Evolutionary conservation across 176 grass and related monocot genomes (phyloP), one percentile per base, ranked within the genome.

Genomic region (Eremochloa ophiuroides): DNA sequence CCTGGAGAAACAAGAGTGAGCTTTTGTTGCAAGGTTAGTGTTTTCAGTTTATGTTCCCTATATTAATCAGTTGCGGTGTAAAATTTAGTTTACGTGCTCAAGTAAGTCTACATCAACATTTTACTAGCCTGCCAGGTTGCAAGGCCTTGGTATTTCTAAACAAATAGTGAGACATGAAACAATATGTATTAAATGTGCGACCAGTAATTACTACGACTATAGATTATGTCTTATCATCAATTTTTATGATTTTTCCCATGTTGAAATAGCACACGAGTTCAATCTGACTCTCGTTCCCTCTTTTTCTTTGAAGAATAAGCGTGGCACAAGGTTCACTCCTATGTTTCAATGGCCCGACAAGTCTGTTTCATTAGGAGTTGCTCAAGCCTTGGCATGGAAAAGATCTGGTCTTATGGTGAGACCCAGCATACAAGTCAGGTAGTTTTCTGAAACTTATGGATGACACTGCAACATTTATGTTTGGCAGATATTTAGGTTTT

Each of bases 381-480:
- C 91, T 38, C 93, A 93, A 89, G 59, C 87, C 37, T 84, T 93
- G 65, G 88, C 85, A 38, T 97, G 88, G 85, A 89, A 97, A 76
- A 81, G 91, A 80, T 90, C 83, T 58, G 93, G 93, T 72, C 83
- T 93, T 69, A 89, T 97, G 86, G 91, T 91, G 81, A 85, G 85
- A 70, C 93, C 93, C 61, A 93, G 88, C 26, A 10, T 97, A 77
- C 93, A 97, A 97, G 83, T 93, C 88, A 97, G 93, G 93, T 97
- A 81, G n/a, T 81, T 86, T 22, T 84, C 66, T 81, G 7, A 71
- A 46, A 51, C 78, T 68, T 42, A 84, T 82, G 46, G 31, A 58
- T 31, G 80, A 26, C 46, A 8, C 4, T 62, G 25, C 10, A 42
- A 29, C 66, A 25, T 29, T 80, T 62, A 48, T 66, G 20, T 84